Base-by-base conservation (phyloP, 192 early-diverging fungal species). In the Allomyces macrogynus region DNA sequence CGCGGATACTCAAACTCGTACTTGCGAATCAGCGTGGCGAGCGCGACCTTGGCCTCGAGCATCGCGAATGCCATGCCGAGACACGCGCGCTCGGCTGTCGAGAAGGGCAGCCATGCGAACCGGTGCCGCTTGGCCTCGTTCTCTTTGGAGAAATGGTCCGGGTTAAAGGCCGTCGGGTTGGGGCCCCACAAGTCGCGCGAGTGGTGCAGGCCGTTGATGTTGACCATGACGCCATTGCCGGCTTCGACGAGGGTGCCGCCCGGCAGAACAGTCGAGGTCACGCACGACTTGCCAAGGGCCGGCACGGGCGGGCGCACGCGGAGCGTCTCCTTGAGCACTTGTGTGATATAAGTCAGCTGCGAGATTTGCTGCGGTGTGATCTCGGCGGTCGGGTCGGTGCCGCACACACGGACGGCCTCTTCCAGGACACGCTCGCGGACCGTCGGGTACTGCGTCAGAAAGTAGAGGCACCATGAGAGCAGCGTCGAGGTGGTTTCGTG, bases 251-350 rank as follows among this genome's bases (percentile, higher is more conserved):
- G 24, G 64, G 74, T 75, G 42, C 75, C 77, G 25, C 75, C 72
- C 32, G 77, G 76, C 61, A 81, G 27, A 44, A 77, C 62, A 22
- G 67, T 69, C n/a, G 43, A 23, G 23, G 70, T 69, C 57, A 67
- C 63, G 49, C 76, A 76, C 18, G 67, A 57, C 60, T 80, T 76
- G 24, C 23, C 64, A 0, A 83, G n/a, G 22, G 4, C n/a, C 43
- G 69, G 67, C n/a, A 79, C 61, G 10, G 83, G 81, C 54, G 83
- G 72, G 67, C 78, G 72, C 61, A 72, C 61, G 12, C 83, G 79
- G 11, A 83, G 69, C 0, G 81, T 78, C 69, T 84, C 83, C 67
- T 83, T 83, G 27, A 84, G 61, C 10, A 75, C 71, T 42, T 77
- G 72, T 49, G 76, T 67, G 20, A 80, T 69, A 40, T 82, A 80